Conservation (phyloP, 2,329 filamentous ascomycete genomes). For the Exophiala oligosperma region DNA sequence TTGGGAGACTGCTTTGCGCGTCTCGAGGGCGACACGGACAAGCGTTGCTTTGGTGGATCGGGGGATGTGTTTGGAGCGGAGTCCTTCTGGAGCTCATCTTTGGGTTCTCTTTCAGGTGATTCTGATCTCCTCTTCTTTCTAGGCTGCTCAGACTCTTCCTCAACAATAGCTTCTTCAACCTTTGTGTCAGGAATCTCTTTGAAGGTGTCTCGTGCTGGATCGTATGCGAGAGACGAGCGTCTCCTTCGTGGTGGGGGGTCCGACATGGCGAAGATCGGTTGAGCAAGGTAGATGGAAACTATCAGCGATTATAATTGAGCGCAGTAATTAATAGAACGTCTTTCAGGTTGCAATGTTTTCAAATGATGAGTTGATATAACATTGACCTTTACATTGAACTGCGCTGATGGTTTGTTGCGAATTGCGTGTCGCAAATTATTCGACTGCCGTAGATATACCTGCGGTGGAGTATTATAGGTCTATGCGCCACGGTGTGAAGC, state of each 20-base stretch:
- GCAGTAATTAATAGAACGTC: neutral
- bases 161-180: conserved; percentile 27
- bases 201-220: conserved; percentile 38
- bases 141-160: conserved; percentile 17
- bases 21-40: conserved; percentile 10
- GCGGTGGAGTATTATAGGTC: too few relatives aligned
- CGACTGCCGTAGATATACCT: too few relatives aligned
- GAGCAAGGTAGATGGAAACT: neutral
- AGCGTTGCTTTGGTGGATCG: conserved; percentile 15
- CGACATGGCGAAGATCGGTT: conserved; percentile 10
- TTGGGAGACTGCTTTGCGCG: conserved; percentile 3
- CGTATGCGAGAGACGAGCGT: conserved; percentile 33
- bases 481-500: too few relatives aligned
- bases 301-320: neutral
- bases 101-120: conserved; percentile 10
- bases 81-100: conserved; percentile 1
- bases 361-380: too few relatives aligned
- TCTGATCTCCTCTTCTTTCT: conserved; percentile 23
- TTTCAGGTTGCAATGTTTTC: too few relatives aligned
- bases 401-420: too few relatives aligned
- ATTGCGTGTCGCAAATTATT: too few relatives aligned
- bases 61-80: neutral
- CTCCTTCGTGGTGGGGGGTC: conserved; percentile 22
- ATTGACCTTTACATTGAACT: too few relatives aligned
- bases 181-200: conserved; percentile 30